phyloP scores from a whole-genome alignment of 768 basidiomycete species.

The Neoboletus subvelutipes region DNA sequence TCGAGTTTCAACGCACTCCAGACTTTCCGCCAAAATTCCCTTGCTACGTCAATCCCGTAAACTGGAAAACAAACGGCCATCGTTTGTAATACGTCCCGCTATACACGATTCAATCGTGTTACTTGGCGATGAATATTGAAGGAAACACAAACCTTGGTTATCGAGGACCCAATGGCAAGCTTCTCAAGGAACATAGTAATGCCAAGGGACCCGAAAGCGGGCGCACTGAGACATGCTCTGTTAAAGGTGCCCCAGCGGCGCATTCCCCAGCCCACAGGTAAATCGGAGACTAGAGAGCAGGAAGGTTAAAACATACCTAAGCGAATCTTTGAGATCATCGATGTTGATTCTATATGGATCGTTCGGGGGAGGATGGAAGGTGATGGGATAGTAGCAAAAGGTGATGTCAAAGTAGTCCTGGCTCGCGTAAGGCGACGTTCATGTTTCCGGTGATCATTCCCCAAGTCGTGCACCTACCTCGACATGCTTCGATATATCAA shows the following conservation, averaged over 20 bases:
- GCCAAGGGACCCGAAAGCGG: conserved; percentile 79
- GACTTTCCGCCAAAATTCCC: conserved; percentile 67
- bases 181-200: conserved; percentile 92
- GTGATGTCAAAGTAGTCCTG: conserved; percentile 92
- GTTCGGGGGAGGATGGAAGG: conserved; percentile 90
- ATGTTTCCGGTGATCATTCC: not conserved
- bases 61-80: conserved; percentile 77
- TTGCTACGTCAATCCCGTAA: conserved; percentile 67
- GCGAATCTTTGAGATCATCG: conserved; percentile 74
- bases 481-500: conserved; percentile 69
- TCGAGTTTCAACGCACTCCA: conserved; percentile 93
- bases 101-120: conserved; percentile 8
- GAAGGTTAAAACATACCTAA: conserved; percentile 48
- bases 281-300: not conserved
- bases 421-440: not conserved
- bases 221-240: conserved; percentile 73
- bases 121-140: not conserved
- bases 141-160: conserved; percentile 63
- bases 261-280: not conserved
- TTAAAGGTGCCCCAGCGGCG: not conserved
- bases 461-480: conserved; percentile 57
- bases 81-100: conserved; percentile 86
- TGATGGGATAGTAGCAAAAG: conserved; percentile 98
- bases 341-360: conserved; percentile 92
- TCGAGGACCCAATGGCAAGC: conserved; percentile 74